Evolutionary conservation across 2,329 filamentous ascomycete genomes (phyloP).

Genomic region (Stagonosporopsis cucurbitacearum): DNA sequence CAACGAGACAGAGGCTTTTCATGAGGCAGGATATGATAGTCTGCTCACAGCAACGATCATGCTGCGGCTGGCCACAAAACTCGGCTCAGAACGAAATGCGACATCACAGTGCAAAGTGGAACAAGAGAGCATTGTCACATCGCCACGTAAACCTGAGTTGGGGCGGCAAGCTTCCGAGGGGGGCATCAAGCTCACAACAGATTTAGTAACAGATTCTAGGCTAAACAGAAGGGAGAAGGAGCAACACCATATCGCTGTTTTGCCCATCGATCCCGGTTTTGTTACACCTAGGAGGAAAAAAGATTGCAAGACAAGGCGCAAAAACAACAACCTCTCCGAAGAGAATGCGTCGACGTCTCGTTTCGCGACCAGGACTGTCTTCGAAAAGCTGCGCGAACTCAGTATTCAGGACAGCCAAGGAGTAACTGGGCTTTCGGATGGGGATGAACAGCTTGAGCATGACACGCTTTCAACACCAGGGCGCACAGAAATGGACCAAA

Average conservation of each 20-base stretch:
- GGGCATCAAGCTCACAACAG: constrained; percentile 1
- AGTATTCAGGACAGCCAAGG: neutral
- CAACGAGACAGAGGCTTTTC: constrained; percentile 50
- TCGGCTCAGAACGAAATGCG: constrained; percentile 48
- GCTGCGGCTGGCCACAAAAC: constrained; percentile 61
- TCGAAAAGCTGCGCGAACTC: constrained; percentile 24
- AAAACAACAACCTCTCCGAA: constrained; percentile 9
- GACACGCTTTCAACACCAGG: neutral
- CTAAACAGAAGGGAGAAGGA: constrained; percentile 28
- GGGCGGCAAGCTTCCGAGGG: constrained; percentile 13
- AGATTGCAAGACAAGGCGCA: constrained; percentile 19
- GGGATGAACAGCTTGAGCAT: constrained; percentile 16
- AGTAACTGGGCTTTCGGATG: constrained; percentile 10
- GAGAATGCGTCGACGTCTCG: constrained; percentile 8
- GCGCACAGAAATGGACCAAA: neutral
- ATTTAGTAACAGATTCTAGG: constrained; percentile 9
- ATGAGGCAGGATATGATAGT: constrained; percentile 70
- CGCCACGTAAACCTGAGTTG: neutral
- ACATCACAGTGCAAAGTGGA: neutral
- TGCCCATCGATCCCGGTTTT: constrained; percentile 5
- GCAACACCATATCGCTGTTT: constrained; percentile 20
- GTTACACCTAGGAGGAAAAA: constrained; percentile 14
- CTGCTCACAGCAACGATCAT: constrained; percentile 66
- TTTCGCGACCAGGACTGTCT: constrained; percentile 38
- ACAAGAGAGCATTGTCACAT: neutral